Base-by-base conservation (phyloP, 2,329 filamentous ascomycete genomes). In the Arachnomyces sp. region DNA sequence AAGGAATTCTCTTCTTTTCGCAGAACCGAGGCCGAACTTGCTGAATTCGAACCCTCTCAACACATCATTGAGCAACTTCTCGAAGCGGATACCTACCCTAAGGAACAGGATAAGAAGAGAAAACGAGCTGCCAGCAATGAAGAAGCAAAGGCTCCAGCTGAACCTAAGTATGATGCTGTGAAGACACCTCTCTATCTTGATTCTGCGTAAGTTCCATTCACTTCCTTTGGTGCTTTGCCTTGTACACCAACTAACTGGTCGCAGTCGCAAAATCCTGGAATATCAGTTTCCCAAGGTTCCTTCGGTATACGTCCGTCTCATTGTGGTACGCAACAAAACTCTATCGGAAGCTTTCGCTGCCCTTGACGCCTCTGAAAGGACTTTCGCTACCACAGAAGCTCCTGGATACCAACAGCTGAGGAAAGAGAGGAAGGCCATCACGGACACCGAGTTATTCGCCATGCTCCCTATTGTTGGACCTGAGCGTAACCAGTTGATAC, bases 1-100 rank as follows among this genome's bases (percentile, higher is more conserved):
- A 30, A 46, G 9, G 32, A 44, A 28, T 21, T 25, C 21, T 5
- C 5, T 25, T 5, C 21, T 9, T 25, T 25, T 9, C 21, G 21
- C 21, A 25, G 9, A 9, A 5, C 5, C 9, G 21, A 25, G 21
- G 9, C 5, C 21, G 21, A 25, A 5, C 9, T 25, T 25, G 21
- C 21, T 9, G 21, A 25, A 5, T 9, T 25, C 9, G 21, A 25
- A 5, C 21, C 21, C 21, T 25, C 28, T 28, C 31, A 28, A 33
- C 13, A 7, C 11, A 40, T 35, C 25, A 55, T 71, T 13, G 59
- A 67, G 12, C 55, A 66, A 31, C 61, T 71, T 33, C 49, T 68
- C 3, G 62, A 63, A 7, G 55, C 59, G 29, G 47, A 48, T 1
- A 42, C 50, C 3, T 74, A 74, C 50, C 70, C 71, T 3, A 71